These are phyloP conservation scores for Solanum sitiens DNA, from an alignment of 257 asterid genomes.

Conservation along the genomic window DNA sequence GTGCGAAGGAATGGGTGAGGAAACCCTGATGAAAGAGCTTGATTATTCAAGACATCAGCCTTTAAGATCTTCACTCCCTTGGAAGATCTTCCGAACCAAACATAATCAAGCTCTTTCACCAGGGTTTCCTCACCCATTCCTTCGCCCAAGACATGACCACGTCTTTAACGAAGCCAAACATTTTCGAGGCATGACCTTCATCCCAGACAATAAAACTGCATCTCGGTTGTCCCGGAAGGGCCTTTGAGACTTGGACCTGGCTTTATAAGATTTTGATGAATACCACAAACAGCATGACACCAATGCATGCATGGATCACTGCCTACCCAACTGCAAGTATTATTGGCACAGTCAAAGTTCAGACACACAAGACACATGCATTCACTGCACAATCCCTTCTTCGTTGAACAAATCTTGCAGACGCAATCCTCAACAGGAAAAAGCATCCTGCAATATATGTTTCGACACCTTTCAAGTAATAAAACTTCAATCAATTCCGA, in stretches of 20 bases:
- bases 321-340: constrained; percentile 99
- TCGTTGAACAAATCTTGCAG: constrained; percentile 75
- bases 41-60: constrained; percentile 66
- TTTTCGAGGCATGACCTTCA: constrained; percentile 77
- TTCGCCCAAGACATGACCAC: constrained; percentile 61
- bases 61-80: too few relatives aligned
- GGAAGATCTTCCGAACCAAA: constrained; percentile 28
- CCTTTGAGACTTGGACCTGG: constrained; percentile 68
- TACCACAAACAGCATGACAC: constrained; percentile 85
- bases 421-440: constrained; percentile 83
- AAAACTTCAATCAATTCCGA: constrained; percentile 62
- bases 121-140: constrained; percentile 59
- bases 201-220: constrained; percentile 88
- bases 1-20: constrained; percentile 70
- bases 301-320: constrained; percentile 92
- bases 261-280: constrained; percentile 49
- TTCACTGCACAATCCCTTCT: constrained; percentile 89
- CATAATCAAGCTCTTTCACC: constrained; percentile 80
- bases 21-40: constrained; percentile 64
- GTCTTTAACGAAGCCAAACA: constrained; percentile 93
- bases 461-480: constrained; percentile 75
- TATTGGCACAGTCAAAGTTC: constrained; percentile 73
- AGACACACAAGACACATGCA: constrained; percentile 93
- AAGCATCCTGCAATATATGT: constrained; percentile 52
- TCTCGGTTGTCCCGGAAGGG: constrained; percentile 50